A percentile compares a stretch with the other conserved stretches of the same genome.
Conservation (phyloP, 768 basidiomycete species). For the Trametes sanguinea region DNA sequence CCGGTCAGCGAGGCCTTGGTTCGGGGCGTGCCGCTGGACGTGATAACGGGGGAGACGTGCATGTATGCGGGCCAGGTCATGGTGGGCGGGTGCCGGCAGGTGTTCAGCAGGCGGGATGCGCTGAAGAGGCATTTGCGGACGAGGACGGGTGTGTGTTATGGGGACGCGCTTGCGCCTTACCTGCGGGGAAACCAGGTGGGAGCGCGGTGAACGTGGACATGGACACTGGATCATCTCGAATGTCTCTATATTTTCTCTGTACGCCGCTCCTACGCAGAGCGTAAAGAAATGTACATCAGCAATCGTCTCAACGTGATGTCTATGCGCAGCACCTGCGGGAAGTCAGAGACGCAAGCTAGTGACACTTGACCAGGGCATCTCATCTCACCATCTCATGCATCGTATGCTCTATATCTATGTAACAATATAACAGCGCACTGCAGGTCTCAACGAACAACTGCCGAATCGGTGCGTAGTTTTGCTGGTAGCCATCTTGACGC, state of each 20-base stretch:
- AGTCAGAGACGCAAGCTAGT: too few species aligned
- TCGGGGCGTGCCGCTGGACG: neutral
- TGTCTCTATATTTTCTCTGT: too few species aligned
- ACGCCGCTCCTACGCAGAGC: too few species aligned
- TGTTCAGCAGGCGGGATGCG: slow-evolving; percentile 22
- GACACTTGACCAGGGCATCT: too few species aligned
- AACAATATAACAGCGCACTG: neutral
- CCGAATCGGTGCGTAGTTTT: neutral
- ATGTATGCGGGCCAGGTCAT: slow-evolving; percentile 7
- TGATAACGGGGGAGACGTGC: neutral
- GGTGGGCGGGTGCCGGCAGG: slow-evolving; percentile 23
- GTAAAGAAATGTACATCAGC: too few species aligned
- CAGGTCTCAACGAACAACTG: too few species aligned
- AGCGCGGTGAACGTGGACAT: slow-evolving; percentile 10
- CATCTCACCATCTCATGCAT: too few species aligned
- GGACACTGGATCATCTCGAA: too few species aligned
- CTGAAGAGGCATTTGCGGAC: slow-evolving; percentile 13
- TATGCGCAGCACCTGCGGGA: too few species aligned
- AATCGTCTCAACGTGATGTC: too few species aligned
- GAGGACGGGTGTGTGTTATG: slow-evolving; percentile 1
- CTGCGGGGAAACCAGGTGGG: neutral
- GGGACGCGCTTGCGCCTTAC: slow-evolving; percentile 3
- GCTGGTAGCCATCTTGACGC: slow-evolving; percentile 49
- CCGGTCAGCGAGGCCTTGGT: neutral
- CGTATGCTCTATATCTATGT: neutral